A percentile compares a stretch with the other conserved stretches of the same genome.
Conservation (phyloP, 192 early-diverging fungal species). For the Dissophora ornata region DNA sequence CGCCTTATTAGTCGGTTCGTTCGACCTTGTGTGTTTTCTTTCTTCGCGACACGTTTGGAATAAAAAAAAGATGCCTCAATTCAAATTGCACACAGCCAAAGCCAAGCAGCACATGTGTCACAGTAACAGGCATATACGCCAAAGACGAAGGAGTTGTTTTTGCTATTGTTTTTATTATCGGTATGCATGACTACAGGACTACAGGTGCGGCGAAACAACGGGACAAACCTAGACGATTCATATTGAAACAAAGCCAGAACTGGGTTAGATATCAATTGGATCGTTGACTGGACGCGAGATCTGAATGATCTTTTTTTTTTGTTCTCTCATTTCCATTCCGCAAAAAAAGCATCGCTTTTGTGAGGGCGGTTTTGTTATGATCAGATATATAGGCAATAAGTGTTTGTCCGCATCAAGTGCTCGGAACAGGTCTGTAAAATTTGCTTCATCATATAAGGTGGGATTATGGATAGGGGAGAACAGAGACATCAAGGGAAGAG, state of each 20-base stretch:
- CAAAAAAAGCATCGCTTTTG: background rate
- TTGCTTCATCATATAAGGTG: slow-evolving; percentile 45
- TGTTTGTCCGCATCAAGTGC: slow-evolving; percentile 47
- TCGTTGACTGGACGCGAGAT: background rate
- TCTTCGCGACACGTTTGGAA: too few species aligned
- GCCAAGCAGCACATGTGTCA: too few species aligned
- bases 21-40: too few species aligned
- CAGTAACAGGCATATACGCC: too few species aligned
- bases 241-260: too few species aligned
- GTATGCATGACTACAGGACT: too few species aligned
- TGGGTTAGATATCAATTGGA: background rate
- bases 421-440: slow-evolving; percentile 56
- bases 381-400: slow-evolving; percentile 42
- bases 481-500: background rate
- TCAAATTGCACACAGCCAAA: too few species aligned
- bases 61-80: too few species aligned
- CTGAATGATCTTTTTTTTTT: background rate
- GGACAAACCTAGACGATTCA: too few species aligned
- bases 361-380: background rate
- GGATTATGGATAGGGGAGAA: background rate
- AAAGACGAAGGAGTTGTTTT: background rate
- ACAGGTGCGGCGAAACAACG: too few species aligned
- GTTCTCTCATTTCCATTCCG: background rate
- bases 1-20: too few species aligned
- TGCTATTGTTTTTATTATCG: too few species aligned